Evolutionary conservation across 352 stramenopile genomes (phyloP), one percentile per base, ranked within the genome.

Genomic region (Blastocystis sp.): DNA sequence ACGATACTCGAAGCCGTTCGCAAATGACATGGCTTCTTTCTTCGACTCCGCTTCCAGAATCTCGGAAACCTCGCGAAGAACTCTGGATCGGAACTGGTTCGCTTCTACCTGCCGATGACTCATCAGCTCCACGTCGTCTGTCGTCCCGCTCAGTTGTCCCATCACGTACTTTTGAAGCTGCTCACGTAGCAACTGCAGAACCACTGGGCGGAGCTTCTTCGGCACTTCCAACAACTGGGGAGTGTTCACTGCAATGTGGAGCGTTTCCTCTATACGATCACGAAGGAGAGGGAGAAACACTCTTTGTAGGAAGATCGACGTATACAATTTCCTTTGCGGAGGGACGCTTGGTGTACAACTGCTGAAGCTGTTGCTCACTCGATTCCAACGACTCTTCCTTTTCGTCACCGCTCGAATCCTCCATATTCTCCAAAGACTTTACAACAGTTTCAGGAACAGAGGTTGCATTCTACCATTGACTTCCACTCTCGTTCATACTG

Each of bases 181-280:
- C 18, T 32, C 48, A 6, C 56, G 46, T 9, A 81, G 32, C 24
- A 81, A 8, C 2, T 21, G 21, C 18, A 81, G n/a, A 21, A 81
- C 24, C 6, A 29, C 21, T 24, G 69, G 48, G 29, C 32, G 49
- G 4, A 63, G 53, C 18, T 21, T 9, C 8, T 65, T 63, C 14
- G 69, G 69, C 27, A 81, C 53, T 21, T 81, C 48, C 21, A 63
- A 42, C 34, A 81, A 24, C n/a, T 81, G 69, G 14, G 69, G 69
- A 40, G 69, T 81, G 40, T 81, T 81, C 6, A 81, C 69, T 11
- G 69, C 69, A 29, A 81, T 81, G 34, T 81, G 69, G 36, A 81
- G 51, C 4, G 56, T 51, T 57, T 81, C 69, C 27, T 61, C 48
- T 48, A 75, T 8, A 63, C 48, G 4, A 24, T 34, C 8, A 48